Conservation (phyloP, 2,329 filamentous ascomycete genomes). For the Aureobasidium mangrovei region DNA sequence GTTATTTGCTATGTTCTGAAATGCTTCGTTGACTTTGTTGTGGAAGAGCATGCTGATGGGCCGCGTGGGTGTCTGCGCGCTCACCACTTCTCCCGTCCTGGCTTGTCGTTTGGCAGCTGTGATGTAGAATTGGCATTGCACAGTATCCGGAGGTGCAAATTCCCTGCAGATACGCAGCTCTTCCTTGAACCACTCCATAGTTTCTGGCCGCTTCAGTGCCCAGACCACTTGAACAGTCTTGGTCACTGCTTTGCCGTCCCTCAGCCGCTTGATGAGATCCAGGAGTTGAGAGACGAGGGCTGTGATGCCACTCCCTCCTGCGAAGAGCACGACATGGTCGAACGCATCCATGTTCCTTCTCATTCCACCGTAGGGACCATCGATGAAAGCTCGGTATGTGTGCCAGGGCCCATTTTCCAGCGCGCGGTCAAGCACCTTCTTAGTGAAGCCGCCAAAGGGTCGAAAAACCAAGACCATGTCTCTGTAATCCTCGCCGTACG, state of each 20-base stretch:
- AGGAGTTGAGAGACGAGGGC: conserved; percentile 85
- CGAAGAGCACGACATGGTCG: conserved; percentile 86
- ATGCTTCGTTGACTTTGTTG: conserved; percentile 79
- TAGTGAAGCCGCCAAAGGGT: conserved; percentile 84
- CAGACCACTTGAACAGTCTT: conserved; percentile 88
- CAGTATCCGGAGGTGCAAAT: conserved; percentile 75
- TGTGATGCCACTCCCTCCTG: conserved; percentile 89
- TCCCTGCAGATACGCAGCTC: conserved; percentile 88
- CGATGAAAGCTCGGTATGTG: conserved; percentile 84
- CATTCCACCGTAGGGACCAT: conserved; percentile 94
- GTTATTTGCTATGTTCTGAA: conserved; percentile 78
- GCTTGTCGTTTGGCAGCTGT: conserved; percentile 60
- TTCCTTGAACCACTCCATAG: conserved; percentile 96
- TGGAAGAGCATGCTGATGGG: conserved; percentile 70
- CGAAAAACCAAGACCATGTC: conserved; percentile 89
- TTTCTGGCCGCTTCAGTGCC: conserved; percentile 82
- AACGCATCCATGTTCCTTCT: conserved; percentile 81
- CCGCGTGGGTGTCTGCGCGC: conserved; percentile 41
- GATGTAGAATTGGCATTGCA: conserved; percentile 91
- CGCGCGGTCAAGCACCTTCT: conserved; percentile 71
- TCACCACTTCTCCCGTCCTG: conserved; percentile 42
- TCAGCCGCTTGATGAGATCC: conserved; percentile 92
- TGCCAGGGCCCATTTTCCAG: conserved; percentile 81
- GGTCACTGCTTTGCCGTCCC: conserved; percentile 87
- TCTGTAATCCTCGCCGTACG: conserved; percentile 77